Evolutionary conservation across 2,329 filamentous ascomycete genomes (phyloP).

Genomic region (Fusarium multiceps): DNA sequence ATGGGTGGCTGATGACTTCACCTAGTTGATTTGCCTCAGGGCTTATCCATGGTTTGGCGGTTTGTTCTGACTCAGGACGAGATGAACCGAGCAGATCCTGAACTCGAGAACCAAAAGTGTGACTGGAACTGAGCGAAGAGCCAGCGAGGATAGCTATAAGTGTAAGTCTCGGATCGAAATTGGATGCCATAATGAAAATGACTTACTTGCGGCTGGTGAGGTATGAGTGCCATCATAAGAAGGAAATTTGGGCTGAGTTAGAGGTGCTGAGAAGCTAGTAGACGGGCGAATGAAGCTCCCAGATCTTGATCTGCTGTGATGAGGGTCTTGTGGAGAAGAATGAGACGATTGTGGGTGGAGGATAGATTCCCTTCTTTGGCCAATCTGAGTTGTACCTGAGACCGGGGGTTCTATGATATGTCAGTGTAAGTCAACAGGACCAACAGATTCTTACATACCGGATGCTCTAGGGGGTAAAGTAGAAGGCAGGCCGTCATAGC

Average conservation of each 20-base stretch:
- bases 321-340: conserved; percentile 36
- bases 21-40: conserved; percentile 33
- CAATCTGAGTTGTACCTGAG: conserved; percentile 1
- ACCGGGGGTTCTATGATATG: conserved; percentile 6
- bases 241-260: conserved; percentile 18
- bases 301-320: conserved; percentile 34
- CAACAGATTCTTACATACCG: conserved; percentile 8
- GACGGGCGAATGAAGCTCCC: conserved; percentile 42
- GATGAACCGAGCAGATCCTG: conserved; percentile 41
- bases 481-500: conserved; percentile 23
- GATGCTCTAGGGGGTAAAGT: conserved; percentile 18
- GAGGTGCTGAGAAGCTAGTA: conserved; percentile 41
- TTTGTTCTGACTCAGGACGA: conserved; percentile 25
- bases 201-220: conserved; percentile 42
- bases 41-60: conserved; percentile 31
- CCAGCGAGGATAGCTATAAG: conserved; percentile 40
- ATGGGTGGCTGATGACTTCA: conserved; percentile 33
- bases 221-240: conserved; percentile 15
- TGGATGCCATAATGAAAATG: accelerated
- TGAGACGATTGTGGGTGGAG: conserved; percentile 25
- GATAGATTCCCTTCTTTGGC: conserved; percentile 17
- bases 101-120: conserved; percentile 42
- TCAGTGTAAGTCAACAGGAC: conserved; percentile 4
- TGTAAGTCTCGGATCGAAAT: not conserved
- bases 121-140: conserved; percentile 42